A percentile compares a stretch with the other conserved stretches of the same genome.
Conservation (phyloP, 2,329 filamentous ascomycete species). For the Neofusicoccum parvum region DNA sequence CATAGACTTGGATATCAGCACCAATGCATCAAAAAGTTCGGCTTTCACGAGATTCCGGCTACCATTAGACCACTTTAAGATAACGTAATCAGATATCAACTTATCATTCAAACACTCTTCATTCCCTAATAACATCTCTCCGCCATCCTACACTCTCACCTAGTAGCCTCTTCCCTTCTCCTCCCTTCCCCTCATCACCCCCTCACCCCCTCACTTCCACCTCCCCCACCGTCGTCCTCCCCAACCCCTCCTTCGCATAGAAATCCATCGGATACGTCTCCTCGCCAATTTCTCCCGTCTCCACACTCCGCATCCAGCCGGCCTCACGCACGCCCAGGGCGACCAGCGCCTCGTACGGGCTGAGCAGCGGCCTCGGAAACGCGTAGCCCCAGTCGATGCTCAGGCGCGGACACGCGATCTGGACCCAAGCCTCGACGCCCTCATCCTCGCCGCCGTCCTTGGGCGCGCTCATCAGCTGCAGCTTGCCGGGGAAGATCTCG, state of each 20-base stretch:
- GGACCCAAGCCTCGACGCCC: constrained; percentile 97
- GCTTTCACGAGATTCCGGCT: no score
- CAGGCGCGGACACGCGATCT: constrained; percentile 92
- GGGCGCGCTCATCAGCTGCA: constrained; percentile 72
- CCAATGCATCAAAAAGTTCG: no score
- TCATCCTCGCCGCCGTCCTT: constrained; percentile 23
- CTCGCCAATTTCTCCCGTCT: constrained; percentile 38
- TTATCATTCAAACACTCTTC: no score
- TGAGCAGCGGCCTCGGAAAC: constrained; percentile 83
- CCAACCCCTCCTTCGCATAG: constrained; percentile 88
- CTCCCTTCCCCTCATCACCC: no score
- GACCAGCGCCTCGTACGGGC: constrained; percentile 92
- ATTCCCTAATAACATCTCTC: no score
- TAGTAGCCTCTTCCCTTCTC: no score
- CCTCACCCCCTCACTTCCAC: neutral
- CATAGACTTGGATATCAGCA: no score
- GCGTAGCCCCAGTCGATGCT: constrained; percentile 99
- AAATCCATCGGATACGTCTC: constrained; percentile 97
- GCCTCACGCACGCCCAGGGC: constrained; percentile 79
- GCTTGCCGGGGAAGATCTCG: constrained; percentile 95
- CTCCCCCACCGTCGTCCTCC: constrained; percentile 63
- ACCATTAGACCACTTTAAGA: no score
- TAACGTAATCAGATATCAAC: no score
- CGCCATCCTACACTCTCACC: no score
- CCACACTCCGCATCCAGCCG: constrained; percentile 59